Percentiles rank a stretch among this genome's conserved stretches.
Evolutionary conservation across 2,329 filamentous ascomycete species (phyloP).

Genomic region (Camptophora hylomeconis): DNA sequence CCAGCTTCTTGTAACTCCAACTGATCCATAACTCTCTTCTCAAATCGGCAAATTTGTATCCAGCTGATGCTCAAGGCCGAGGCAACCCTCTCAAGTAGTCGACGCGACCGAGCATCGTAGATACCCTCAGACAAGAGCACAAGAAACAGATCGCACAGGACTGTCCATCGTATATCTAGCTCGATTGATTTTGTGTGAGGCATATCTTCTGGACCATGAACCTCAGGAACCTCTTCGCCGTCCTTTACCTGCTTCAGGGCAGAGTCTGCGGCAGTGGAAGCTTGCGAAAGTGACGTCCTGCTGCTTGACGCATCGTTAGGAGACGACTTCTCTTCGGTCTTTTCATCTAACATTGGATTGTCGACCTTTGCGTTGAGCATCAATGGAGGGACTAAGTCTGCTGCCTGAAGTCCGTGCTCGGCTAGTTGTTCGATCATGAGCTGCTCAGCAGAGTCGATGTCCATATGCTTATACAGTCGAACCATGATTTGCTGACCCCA

Average conservation of each 20-base stretch:
- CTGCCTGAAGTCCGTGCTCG: constrained; percentile 76
- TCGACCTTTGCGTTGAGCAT: constrained; percentile 88
- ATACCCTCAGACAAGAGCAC: constrained; percentile 91
- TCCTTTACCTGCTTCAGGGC: constrained; percentile 45
- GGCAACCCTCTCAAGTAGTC: constrained; percentile 71
- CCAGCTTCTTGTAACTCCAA: constrained; percentile 95
- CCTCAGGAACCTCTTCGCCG: constrained; percentile 60
- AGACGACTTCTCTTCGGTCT: constrained; percentile 1
- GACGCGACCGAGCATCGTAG: constrained; percentile 80
- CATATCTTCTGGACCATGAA: constrained; percentile 71
- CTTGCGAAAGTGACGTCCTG: constrained; percentile 2
- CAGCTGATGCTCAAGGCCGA: constrained; percentile 68
- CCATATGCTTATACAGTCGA: constrained; percentile 88
- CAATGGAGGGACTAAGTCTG: constrained; percentile 70
- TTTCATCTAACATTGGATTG: constrained; percentile 60
- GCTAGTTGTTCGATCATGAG: constrained; percentile 97
- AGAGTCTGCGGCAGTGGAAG: not conserved
- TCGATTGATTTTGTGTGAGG: constrained; percentile 74
- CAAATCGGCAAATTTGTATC: constrained; percentile 91
- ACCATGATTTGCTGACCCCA: constrained; percentile 99
- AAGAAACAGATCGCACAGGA: constrained; percentile 89
- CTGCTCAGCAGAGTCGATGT: constrained; percentile 76
- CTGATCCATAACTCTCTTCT: constrained; percentile 92
- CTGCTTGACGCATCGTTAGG: not conserved
- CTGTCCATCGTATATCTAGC: constrained; percentile 92